Base-by-base conservation (phyloP, 345 rosid species). In the Zanthoxylum bungeanum region DNA sequence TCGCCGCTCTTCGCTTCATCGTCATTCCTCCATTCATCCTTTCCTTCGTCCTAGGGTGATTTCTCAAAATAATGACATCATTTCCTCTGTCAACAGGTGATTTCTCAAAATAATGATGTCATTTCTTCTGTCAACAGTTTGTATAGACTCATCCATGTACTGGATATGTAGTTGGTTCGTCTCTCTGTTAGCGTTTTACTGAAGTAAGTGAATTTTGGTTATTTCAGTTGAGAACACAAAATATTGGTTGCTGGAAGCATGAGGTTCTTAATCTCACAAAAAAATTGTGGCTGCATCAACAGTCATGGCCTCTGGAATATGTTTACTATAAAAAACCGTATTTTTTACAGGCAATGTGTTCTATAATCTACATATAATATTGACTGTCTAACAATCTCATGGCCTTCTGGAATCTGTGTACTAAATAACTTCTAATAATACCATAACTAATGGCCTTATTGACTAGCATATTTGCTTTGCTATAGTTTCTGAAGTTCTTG, bases 181-280 rank as follows among this genome's bases (percentile, higher is more conserved):
- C 27, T 33, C n/a, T 37, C 4, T 21, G 53, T 53, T 25, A 0
- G 33, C 39, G 44, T 60, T 77, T 64, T 31, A 53, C 47, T 76
- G 40, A 74, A 53, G 59, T 36, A 42, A 71, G 39, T 63, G 47
- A 36, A 58, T 27, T 63, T 56, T 57, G 17, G 50, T 46, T n/a
- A 5, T 25, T 73, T 77, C 85, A 94, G 97, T 76, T 66, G 93
- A 85, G 78, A 71, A 52, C 58, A 74, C 75, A 70, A 86, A 77
- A 75, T 53, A 70, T 73, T 65, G 83, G 68, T 59, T 86, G 25
- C 57, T 78, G 63, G 92, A 87, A 78, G 81, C 88, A 9, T 92
- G 97, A 97, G 84, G 81, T 73, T 75, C 77, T 55, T 92, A 96
- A 79, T 84, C 97, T 75, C 97, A 85, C 81, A 92, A 92, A 84